Evolutionary conservation across 2,329 filamentous ascomycete species (phyloP).

Genomic region (Beauveria pseudobassiana): DNA sequence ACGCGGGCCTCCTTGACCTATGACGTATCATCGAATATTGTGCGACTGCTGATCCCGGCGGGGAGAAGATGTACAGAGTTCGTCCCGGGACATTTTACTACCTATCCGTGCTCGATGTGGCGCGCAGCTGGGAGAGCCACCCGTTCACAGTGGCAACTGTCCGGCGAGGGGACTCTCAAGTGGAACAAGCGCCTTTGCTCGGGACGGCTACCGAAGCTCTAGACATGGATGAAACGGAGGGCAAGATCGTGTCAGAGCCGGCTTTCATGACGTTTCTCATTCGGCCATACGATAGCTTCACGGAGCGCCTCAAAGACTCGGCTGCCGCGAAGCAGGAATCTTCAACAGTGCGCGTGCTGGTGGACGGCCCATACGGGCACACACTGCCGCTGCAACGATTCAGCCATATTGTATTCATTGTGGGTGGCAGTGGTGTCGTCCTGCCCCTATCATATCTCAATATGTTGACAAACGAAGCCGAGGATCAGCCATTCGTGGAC

Average conservation of each 20-base stretch:
- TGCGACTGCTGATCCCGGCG: conserved; percentile 33
- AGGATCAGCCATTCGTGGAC: conserved; percentile 12
- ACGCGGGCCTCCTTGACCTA: conserved; percentile 28
- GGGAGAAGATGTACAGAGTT: conserved; percentile 25
- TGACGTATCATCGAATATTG: conserved; percentile 31
- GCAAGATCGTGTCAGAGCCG: background rate
- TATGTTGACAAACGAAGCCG: conserved; percentile 15
- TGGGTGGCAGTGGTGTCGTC: conserved; percentile 38
- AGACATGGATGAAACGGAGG: conserved; percentile 1
- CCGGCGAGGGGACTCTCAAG: conserved; percentile 17
- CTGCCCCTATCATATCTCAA: conserved; percentile 33
- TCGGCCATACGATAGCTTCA: conserved; percentile 38
- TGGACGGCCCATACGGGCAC: conserved; percentile 40
- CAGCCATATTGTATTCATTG: conserved; percentile 33
- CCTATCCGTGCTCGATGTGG: conserved; percentile 32
- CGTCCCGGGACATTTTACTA: conserved; percentile 38
- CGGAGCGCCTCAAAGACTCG: conserved; percentile 26
- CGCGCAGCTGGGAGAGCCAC: conserved; percentile 40
- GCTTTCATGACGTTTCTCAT: conserved; percentile 34
- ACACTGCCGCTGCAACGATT: conserved; percentile 31
- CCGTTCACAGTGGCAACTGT: conserved; percentile 39
- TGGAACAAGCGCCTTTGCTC: conserved; percentile 28
- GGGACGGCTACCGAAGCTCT: conserved; percentile 1
- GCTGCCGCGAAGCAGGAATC: conserved; percentile 18
- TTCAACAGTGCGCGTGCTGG: conserved; percentile 26